Conservation (phyloP, 345 rosid genomes). For the Cochlearia excelsa region DNA sequence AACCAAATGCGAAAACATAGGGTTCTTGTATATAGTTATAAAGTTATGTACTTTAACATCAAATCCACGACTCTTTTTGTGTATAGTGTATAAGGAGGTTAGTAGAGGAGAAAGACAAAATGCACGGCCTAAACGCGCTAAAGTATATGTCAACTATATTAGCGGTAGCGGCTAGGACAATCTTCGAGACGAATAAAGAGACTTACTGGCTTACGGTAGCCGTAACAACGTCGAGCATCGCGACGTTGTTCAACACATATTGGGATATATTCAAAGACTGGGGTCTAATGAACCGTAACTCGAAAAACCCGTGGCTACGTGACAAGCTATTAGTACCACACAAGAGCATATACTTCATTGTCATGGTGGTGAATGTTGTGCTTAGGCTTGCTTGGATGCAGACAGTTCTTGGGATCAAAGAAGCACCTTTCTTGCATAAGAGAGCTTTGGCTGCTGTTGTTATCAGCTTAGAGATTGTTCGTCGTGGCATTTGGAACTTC, state of each 20-base stretch:
- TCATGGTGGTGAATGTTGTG: slow-evolving; percentile 62
- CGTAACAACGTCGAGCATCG: slow-evolving; percentile 49
- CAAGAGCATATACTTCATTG: slow-evolving; percentile 58
- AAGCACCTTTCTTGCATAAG: slow-evolving; percentile 51
- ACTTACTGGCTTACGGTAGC: slow-evolving; percentile 45
- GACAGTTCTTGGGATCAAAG: slow-evolving; percentile 56
- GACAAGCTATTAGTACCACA: slow-evolving; percentile 61
- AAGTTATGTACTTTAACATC: neutral
- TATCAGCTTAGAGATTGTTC: slow-evolving; percentile 67
- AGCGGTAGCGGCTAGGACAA: slow-evolving; percentile 53
- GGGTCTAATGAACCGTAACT: slow-evolving; percentile 62
- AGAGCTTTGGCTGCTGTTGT: slow-evolving; percentile 53
- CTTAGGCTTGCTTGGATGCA: slow-evolving; percentile 84
- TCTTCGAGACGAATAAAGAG: slow-evolving; percentile 33
- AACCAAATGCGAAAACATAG: no score
- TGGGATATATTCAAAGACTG: slow-evolving; percentile 79
- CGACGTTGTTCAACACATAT: slow-evolving; percentile 49
- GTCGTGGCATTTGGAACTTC: slow-evolving; percentile 85
- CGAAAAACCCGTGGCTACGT: slow-evolving; percentile 75
- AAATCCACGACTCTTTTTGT: neutral
- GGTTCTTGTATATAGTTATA: no score
- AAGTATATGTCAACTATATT: slow-evolving; percentile 61
- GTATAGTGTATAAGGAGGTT: slow-evolving; percentile 58
- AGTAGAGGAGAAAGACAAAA: slow-evolving; percentile 51
- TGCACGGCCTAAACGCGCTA: slow-evolving; percentile 45